These are phyloP conservation scores for Ustilago cynodontis DNA, from an alignment of 1,284 basidiomycete genomes.

Conservation along the genomic window DNA sequence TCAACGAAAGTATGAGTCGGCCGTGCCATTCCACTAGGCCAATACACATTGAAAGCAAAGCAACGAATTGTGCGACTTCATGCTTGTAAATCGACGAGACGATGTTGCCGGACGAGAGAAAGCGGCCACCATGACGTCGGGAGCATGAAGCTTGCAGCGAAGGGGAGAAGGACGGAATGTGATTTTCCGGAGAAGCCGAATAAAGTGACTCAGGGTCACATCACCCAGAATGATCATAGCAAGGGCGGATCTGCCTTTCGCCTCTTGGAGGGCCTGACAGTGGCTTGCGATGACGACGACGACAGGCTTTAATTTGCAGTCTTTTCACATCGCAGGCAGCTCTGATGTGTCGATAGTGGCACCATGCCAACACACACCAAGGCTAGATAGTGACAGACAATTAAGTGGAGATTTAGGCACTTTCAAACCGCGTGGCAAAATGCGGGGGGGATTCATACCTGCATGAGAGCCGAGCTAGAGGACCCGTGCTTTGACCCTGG, in stretches of 20 bases:
- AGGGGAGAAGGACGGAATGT: too few relatives aligned
- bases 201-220: conserved; percentile 6
- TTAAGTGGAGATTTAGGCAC: conserved; percentile 7
- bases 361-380: too few relatives aligned
- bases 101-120: too few relatives aligned
- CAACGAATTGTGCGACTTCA: neutral
- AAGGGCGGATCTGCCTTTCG: neutral
- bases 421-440: conserved; percentile 7
- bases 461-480: conserved; percentile 12
- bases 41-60: too few relatives aligned
- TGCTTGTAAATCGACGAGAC: neutral
- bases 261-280: neutral
- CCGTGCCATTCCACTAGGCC: too few relatives aligned
- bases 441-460: conserved; percentile 21
- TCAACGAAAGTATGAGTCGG: neutral
- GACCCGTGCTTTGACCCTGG: conserved; percentile 13
- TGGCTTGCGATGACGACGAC: neutral
- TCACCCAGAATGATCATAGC: neutral
- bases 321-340: neutral
- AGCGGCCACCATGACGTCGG: too few relatives aligned
- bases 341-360: neutral
- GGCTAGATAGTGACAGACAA: too few relatives aligned
- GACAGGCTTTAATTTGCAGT: neutral
- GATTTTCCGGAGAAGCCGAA: conserved; percentile 1
- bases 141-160: too few relatives aligned